Evolutionary conservation across 2,329 filamentous ascomycete genomes (phyloP).

Genomic region (Arthrobotrys sinensis): DNA sequence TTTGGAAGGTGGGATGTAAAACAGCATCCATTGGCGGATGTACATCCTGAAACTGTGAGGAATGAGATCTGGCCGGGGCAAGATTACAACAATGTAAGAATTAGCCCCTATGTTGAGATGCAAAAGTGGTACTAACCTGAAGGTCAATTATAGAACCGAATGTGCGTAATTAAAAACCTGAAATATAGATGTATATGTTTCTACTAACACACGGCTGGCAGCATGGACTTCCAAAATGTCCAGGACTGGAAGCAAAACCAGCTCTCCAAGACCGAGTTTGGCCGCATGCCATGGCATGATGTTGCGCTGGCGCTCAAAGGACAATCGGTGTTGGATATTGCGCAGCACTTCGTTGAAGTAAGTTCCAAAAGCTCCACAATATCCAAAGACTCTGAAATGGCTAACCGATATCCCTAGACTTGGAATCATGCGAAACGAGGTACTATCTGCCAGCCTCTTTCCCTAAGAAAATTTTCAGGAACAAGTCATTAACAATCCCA

Average conservation of each 20-base stretch:
- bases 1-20: constrained; percentile 94
- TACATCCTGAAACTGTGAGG: constrained; percentile 84
- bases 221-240: constrained; percentile 90
- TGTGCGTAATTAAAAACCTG: constrained; percentile 11
- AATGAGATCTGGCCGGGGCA: constrained; percentile 94
- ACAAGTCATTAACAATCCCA: background rate
- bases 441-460: background rate
- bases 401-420: constrained; percentile 71
- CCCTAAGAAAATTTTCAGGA: background rate
- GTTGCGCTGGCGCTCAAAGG: constrained; percentile 93
- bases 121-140: background rate
- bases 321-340: constrained; percentile 91
- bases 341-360: constrained; percentile 84
- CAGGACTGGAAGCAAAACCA: constrained; percentile 94
- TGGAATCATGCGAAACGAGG: constrained; percentile 97
- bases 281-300: constrained; percentile 98
- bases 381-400: background rate
- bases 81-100: constrained; percentile 80
- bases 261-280: constrained; percentile 89
- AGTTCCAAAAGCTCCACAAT: background rate
- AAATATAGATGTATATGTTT: constrained; percentile 75
- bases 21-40: constrained; percentile 87
- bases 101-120: background rate
- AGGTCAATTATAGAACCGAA: constrained; percentile 36
- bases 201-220: constrained; percentile 16